Percentiles rank a stretch among this genome's conserved stretches.
Evolutionary conservation across 108 stramenopile species (phyloP).

Genomic region (Skeletonema grethae): DNA sequence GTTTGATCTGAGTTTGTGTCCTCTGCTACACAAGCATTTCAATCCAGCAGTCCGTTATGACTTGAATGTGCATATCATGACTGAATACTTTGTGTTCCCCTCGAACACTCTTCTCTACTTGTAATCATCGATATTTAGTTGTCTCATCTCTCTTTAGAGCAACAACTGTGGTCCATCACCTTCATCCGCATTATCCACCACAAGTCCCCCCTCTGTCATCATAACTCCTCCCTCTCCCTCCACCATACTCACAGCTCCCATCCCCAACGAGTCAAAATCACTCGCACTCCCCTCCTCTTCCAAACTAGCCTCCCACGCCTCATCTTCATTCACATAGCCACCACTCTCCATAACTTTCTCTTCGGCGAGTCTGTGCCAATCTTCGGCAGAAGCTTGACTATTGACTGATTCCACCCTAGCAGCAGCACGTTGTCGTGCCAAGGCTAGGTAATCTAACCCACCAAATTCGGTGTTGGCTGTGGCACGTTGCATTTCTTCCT

Average conservation of each 20-base stretch:
- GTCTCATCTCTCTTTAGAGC: background rate
- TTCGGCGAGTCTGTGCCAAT: slow-evolving; percentile 31
- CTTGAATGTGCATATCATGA: too few species aligned
- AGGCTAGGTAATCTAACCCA: slow-evolving; percentile 36
- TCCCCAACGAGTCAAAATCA: slow-evolving; percentile 26
- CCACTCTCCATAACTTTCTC: slow-evolving; percentile 1
- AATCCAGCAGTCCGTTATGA: background rate
- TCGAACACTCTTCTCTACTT: background rate
- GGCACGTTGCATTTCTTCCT: slow-evolving; percentile 24
- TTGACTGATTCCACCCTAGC: slow-evolving; percentile 30
- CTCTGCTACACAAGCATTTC: background rate
- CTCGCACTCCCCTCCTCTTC: slow-evolving; percentile 19
- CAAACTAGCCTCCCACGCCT: slow-evolving; percentile 41
- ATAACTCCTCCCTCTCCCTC: slow-evolving; percentile 25
- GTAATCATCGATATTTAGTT: background rate
- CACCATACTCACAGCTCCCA: slow-evolving; percentile 6
- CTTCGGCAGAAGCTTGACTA: slow-evolving; percentile 18
- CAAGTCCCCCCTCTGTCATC: slow-evolving; percentile 38
- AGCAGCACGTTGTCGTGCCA: slow-evolving; percentile 29
- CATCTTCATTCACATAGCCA: slow-evolving; percentile 16
- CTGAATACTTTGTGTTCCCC: background rate
- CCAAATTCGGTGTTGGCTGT: slow-evolving; percentile 7
- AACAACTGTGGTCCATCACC: slow-evolving; percentile 22
- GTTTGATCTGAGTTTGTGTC: too few species aligned
- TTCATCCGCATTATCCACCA: slow-evolving; percentile 22